Evolutionary conservation across 2,329 filamentous ascomycete genomes (phyloP).

Genomic region (Neonectria sp.): DNA sequence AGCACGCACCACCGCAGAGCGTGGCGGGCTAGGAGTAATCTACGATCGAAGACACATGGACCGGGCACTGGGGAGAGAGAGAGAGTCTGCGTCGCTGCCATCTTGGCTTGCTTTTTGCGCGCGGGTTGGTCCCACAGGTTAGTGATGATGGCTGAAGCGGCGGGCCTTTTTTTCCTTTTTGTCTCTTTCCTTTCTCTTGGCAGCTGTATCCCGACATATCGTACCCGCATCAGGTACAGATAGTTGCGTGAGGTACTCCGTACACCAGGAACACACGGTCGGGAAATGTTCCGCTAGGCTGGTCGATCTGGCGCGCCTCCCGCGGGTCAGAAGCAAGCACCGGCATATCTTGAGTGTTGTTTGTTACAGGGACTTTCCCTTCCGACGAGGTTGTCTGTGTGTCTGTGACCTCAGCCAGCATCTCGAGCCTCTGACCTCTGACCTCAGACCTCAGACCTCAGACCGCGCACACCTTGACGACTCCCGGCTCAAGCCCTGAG

Average conservation of each 20-base stretch:
- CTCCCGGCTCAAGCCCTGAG: too few relatives aligned
- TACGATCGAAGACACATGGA: slow-evolving; percentile 21
- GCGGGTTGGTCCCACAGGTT: neutral
- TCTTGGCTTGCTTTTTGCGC: neutral
- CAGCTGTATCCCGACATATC: neutral
- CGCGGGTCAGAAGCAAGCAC: slow-evolving; percentile 16
- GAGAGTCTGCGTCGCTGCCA: neutral
- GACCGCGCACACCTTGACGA: too few relatives aligned
- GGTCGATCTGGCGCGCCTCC: slow-evolving; percentile 30
- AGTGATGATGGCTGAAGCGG: neutral
- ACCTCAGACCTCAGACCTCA: too few relatives aligned
- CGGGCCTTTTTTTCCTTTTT: neutral
- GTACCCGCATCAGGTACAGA: too few relatives aligned
- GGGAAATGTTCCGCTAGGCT: slow-evolving; percentile 14
- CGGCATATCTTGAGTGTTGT: slow-evolving; percentile 1
- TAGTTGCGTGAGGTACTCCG: too few relatives aligned
- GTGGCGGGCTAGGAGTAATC: slow-evolving; percentile 14
- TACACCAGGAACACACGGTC: neutral
- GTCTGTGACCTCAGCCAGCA: too few relatives aligned
- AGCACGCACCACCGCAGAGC: neutral
- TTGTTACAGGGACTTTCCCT: neutral
- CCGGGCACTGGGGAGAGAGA: neutral
- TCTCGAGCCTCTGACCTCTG: too few relatives aligned
- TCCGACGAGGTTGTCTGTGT: too few relatives aligned
- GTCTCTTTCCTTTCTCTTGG: neutral